Percentiles rank a stretch among this genome's conserved stretches.
Conservation (phyloP, 768 basidiomycete species). For the Paxillus ammoniavirescens region DNA sequence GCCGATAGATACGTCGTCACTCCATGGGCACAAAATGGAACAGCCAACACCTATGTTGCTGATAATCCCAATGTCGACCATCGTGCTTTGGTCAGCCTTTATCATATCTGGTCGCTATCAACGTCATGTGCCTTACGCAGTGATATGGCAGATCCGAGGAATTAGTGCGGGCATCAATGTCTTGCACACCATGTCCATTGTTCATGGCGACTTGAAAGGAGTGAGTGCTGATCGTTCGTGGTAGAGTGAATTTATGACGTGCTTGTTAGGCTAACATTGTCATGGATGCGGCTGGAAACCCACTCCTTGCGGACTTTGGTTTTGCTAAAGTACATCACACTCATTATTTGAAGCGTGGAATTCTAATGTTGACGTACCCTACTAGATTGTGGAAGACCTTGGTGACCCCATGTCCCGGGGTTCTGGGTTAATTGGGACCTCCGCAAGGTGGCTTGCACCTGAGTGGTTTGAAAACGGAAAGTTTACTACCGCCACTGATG, state of each 20-base stretch:
- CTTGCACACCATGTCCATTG: conserved; percentile 52
- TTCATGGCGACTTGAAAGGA: conserved; percentile 56
- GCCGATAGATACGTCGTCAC: conserved; percentile 50
- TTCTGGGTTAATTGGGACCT: conserved; percentile 23
- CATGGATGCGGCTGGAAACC: conserved; percentile 41
- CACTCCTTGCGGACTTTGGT: conserved; percentile 57
- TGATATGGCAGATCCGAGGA: conserved; percentile 39
- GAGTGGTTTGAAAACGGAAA: conserved; percentile 51
- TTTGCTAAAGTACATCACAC: conserved; percentile 43
- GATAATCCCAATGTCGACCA: conserved; percentile 42
- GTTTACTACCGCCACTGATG: conserved; percentile 47
- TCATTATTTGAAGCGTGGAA: not conserved
- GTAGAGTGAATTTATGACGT: not conserved
- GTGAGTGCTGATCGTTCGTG: conserved; percentile 27
- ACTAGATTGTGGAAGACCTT: conserved; percentile 56
- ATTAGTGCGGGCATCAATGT: conserved; percentile 47
- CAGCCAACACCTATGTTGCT: conserved; percentile 48
- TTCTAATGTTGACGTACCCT: conserved; percentile 1
- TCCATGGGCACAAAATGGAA: conserved; percentile 56
- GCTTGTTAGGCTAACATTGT: conserved; percentile 46
- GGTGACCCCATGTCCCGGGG: conserved; percentile 26
- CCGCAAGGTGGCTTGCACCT: conserved; percentile 51
- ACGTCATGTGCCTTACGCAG: not conserved
- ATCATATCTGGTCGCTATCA: not conserved
- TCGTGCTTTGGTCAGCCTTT: conserved; percentile 35